Base-by-base conservation (phyloP, 345 rosid genomes). In the Salix koriyanagi region DNA sequence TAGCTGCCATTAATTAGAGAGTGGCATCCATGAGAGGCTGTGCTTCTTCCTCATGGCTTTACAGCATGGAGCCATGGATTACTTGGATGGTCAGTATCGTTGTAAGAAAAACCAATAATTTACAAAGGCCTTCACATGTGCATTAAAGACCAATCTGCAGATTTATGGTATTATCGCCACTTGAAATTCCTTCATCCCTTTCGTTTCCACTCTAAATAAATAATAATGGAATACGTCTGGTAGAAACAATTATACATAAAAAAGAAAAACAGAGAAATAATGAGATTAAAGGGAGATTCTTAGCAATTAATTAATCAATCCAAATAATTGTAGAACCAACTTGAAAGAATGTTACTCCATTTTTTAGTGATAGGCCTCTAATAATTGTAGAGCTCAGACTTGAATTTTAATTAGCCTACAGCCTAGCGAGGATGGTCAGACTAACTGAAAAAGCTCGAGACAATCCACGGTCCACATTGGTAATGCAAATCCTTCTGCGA, bases 101-200 rank as follows among this genome's bases (percentile, higher is more conserved):
- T 76, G 70, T 81, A 76, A 28, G 13, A 71, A 36, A 60, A 62
- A 58, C 16, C 41, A 18, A 44, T 37, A 69, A 37, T 39, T 70
- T 70, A n/a, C 67, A 25, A 72, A 81, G 48, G 19, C 54, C 54
- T 79, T 79, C 86, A 75, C 86, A 83, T 83, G 88, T 77, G 84
- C 85, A 86, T 75, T 86, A 48, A 86, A 60, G 39, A 12, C 71
- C 69, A 61, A 9, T 61, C 66, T 14, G 58, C 72, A 56, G 61
- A 54, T 79, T 67, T 77, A 68, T 73, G 64, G 64, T 70, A 36
- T 19, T 67, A 48, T 70, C 46, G 23, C 79, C 77, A 18, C 28
- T 69, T 26, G 32, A 67, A 37, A 72, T 72, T 54, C 77, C 75
- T 67, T 58, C 54, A 26, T 58, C 61, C 8, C 26, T 8, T 18